A percentile compares a stretch with the other conserved stretches of the same genome.
phyloP scores from a whole-genome alignment of 2,329 filamentous ascomycete species.

The Pseudogymnoascus sp. region DNA sequence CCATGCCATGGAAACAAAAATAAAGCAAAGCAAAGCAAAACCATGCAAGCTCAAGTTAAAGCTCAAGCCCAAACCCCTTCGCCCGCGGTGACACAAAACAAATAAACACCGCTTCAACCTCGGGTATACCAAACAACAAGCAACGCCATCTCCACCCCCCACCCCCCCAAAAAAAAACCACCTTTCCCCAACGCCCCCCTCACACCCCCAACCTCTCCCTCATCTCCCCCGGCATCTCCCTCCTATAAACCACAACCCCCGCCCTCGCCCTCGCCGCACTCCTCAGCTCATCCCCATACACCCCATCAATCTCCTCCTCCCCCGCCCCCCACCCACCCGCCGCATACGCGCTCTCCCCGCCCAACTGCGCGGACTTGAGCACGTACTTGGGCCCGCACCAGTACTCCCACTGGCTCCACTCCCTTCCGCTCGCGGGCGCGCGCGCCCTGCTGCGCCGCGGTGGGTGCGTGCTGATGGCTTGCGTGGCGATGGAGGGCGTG shows the following conservation, averaged over 20 bases:
- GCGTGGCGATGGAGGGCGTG: slow-evolving; percentile 47
- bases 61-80: background rate
- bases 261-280: background rate
- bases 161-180: no score
- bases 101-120: background rate
- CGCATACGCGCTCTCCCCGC: background rate
- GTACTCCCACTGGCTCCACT: background rate
- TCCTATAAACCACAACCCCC: background rate
- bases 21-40: background rate
- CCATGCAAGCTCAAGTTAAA: no score
- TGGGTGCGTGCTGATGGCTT: slow-evolving; percentile 38
- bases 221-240: background rate
- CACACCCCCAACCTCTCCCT: background rate
- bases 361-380: background rate
- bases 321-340: background rate
- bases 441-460: background rate
- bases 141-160: background rate
- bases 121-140: background rate
- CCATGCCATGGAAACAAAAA: background rate
- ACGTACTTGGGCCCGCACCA: background rate
- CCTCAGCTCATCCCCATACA: background rate
- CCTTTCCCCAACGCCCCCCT: no score
- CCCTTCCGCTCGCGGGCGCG: background rate
- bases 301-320: background rate
- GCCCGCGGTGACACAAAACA: background rate